A percentile compares a stretch with the other conserved stretches of the same genome.
Conservation (phyloP, 192 early-diverging fungal species). For the Coemansia aciculifera region DNA sequence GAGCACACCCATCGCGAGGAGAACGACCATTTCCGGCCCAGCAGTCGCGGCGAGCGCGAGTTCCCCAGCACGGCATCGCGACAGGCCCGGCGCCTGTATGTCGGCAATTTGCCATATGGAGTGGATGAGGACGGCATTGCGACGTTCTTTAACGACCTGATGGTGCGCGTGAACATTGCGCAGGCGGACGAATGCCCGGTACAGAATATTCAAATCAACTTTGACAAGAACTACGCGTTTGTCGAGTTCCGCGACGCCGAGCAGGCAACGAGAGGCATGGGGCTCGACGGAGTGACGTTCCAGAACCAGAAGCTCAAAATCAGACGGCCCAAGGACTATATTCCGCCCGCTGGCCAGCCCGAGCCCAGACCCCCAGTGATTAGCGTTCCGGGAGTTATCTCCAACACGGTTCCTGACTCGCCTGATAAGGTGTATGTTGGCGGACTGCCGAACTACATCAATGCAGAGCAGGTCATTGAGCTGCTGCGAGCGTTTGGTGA, state of each 20-base stretch:
- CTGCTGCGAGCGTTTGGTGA: conserved; percentile 92
- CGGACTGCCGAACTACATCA: conserved; percentile 84
- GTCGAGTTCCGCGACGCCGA: conserved; percentile 90
- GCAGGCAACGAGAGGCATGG: conserved; percentile 88
- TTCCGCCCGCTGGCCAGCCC: conserved; percentile 57
- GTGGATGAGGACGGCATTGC: conserved; percentile 70
- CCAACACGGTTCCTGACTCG: conserved; percentile 87
- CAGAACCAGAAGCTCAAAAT: conserved; percentile 82
- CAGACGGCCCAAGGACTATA: conserved; percentile 93
- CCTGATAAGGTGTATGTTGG: conserved; percentile 95
- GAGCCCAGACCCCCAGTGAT: conserved; percentile 63
- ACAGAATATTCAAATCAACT: conserved; percentile 81
- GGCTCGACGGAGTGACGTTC: conserved; percentile 90
- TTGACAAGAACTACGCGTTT: conserved; percentile 96
- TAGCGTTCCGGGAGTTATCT: conserved; percentile 76
- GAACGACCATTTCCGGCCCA: conserved; percentile 43
- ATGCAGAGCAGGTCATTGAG: conserved; percentile 92
- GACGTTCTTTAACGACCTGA: conserved; percentile 85
- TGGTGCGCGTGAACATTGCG: conserved; percentile 75
- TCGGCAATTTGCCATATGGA: conserved; percentile 84
- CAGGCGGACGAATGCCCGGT: conserved; percentile 71
- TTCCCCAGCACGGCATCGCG: conserved; percentile 57
- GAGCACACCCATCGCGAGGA: conserved; percentile 58
- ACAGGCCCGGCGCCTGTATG: conserved; percentile 86
- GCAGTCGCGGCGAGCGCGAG: conserved; percentile 48